These are phyloP conservation scores for Apiospora rasikravindrae DNA, from an alignment of 2,329 filamentous ascomycete species.

Conservation along the genomic window DNA sequence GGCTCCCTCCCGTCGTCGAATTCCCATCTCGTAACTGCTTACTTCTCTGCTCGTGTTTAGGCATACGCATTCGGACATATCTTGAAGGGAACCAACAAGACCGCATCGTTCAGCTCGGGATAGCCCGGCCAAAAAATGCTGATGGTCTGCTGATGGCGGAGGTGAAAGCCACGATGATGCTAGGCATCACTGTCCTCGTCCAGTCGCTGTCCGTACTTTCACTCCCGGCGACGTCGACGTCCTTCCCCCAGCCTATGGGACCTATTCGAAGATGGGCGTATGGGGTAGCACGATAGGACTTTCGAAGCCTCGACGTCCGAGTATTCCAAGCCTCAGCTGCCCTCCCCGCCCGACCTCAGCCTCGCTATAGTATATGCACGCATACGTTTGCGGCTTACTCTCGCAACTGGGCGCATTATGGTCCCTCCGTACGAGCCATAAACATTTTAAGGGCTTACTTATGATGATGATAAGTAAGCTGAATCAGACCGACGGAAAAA, in stretches of 20 bases:
- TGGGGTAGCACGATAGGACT: conserved; percentile 10
- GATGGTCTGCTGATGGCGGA: no score
- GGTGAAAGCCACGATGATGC: conserved; percentile 12
- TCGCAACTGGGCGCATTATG: neutral
- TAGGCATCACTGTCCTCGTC: neutral
- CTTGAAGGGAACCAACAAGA: neutral
- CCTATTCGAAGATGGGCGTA: neutral
- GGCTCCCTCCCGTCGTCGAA: neutral
- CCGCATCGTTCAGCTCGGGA: neutral
- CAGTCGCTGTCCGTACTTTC: neutral
- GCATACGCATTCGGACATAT: neutral
- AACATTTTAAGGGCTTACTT: neutral
- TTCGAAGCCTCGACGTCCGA: neutral
- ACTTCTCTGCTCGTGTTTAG: neutral
- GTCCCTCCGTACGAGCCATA: neutral
- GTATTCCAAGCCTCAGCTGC: neutral
- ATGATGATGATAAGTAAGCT: neutral
- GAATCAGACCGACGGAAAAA: conserved; percentile 5
- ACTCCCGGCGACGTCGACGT: neutral
- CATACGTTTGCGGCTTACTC: conserved; percentile 6
- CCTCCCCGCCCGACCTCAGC: neutral
- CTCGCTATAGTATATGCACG: neutral
- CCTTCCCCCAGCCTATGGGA: neutral
- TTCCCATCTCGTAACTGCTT: conserved; percentile 7
- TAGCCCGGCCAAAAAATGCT: neutral